phyloP scores from a whole-genome alignment of 2,329 filamentous ascomycete genomes.

The Verticillium nonalfalfae region DNA sequence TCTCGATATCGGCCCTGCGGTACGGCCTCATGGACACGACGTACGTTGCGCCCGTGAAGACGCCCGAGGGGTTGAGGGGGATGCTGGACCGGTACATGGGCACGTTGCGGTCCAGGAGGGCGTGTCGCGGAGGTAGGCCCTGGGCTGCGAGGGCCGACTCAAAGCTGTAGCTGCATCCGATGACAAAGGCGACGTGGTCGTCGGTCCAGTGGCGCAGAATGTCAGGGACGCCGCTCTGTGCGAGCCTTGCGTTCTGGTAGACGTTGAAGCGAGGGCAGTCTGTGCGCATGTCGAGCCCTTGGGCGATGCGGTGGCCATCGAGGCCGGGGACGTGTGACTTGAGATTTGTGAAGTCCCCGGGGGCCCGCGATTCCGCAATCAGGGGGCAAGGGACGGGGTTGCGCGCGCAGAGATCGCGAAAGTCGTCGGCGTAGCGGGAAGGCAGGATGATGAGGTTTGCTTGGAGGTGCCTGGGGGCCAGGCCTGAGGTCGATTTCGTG shows the following conservation, averaged over 20 bases:
- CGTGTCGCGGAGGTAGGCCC: conserved; percentile 46
- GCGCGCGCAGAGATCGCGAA: conserved; percentile 49
- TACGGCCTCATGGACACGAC: conserved; percentile 62
- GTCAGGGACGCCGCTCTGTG: conserved; percentile 29
- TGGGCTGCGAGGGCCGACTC: conserved; percentile 47
- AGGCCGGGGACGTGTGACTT: conserved; percentile 21
- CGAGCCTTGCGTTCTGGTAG: conserved; percentile 41
- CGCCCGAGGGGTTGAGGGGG: conserved; percentile 49
- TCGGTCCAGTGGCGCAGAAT: conserved; percentile 46
- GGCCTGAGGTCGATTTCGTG: conserved; percentile 41
- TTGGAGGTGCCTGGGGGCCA: conserved; percentile 50
- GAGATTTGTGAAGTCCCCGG: conserved; percentile 34
- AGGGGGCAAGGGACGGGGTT: conserved; percentile 60
- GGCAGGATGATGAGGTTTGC: conserved; percentile 58
- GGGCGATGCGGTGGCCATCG: conserved; percentile 19
- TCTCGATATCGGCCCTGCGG: conserved; percentile 36
- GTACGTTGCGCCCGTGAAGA: conserved; percentile 47
- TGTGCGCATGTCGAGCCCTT: conserved; percentile 46
- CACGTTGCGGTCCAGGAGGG: conserved; percentile 40
- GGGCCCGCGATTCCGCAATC: conserved; percentile 40
- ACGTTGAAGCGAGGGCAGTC: conserved; percentile 54
- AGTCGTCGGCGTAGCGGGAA: conserved; percentile 48
- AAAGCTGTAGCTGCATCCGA: conserved; percentile 60
- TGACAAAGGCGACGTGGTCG: conserved; percentile 55
- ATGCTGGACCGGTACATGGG: conserved; percentile 56